phyloP scores from a whole-genome alignment of 1,284 basidiomycete genomes.

The Cystobasidiaceae sp. region DNA sequence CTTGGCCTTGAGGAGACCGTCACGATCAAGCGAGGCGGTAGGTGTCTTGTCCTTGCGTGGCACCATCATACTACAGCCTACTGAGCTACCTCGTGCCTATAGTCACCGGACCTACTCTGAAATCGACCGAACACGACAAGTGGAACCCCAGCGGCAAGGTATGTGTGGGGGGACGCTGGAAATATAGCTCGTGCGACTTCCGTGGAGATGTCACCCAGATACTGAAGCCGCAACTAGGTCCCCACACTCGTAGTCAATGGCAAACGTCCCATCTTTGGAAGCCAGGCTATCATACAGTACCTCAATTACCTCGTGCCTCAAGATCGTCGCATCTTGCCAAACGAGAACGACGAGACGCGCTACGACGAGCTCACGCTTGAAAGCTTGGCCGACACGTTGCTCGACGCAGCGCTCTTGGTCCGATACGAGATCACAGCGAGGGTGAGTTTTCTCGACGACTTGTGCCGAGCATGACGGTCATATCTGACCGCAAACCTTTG shows the following conservation, averaged over 20 bases:
- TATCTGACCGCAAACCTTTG: background rate
- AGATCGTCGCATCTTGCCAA: conserved; percentile 4
- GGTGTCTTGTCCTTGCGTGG: background rate
- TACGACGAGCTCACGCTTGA: conserved; percentile 8
- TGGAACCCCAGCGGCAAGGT: conserved; percentile 21
- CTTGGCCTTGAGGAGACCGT: conserved; percentile 2
- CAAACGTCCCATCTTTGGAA: conserved; percentile 1
- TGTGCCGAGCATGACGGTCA: background rate
- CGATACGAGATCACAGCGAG: background rate
- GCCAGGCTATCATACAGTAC: conserved; percentile 9
- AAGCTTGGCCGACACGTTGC: conserved; percentile 5
- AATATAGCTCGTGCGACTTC: background rate
- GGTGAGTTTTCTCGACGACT: background rate
- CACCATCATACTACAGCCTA: background rate
- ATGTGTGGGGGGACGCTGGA: background rate
- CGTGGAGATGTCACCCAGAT: too few relatives aligned
- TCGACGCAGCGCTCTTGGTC: background rate
- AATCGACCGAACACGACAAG: background rate
- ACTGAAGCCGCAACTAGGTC: background rate
- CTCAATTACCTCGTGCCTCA: background rate
- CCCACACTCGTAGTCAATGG: conserved; percentile 1
- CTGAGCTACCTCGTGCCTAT: background rate
- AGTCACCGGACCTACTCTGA: background rate
- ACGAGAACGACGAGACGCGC: background rate
- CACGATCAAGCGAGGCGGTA: background rate